A percentile compares a stretch with the other conserved stretches of the same genome.
These are phyloP conservation scores for Coemansia sp. DNA, from an alignment of 192 early-diverging fungal genomes.

Conservation along the genomic window DNA sequence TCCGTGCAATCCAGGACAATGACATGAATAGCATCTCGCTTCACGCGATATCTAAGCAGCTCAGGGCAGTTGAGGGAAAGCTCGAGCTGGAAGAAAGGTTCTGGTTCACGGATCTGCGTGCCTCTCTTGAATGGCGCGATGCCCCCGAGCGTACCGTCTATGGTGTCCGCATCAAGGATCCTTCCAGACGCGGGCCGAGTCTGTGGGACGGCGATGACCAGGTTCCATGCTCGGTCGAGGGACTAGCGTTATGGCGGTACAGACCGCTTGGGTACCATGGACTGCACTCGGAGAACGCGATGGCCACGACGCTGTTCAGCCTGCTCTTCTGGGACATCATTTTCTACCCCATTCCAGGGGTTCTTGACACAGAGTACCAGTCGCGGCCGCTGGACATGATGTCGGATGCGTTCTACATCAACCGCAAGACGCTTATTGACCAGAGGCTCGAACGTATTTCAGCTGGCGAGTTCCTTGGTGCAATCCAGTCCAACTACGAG, in stretches of 20 bases:
- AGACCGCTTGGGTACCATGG: constrained; percentile 61
- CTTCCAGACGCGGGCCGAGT: constrained; percentile 50
- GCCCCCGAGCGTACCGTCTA: constrained; percentile 45
- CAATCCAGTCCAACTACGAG: constrained; percentile 23
- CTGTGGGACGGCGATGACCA: constrained; percentile 47
- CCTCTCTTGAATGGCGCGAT: constrained; percentile 50
- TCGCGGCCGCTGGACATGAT: constrained; percentile 65
- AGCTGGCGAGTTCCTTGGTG: constrained; percentile 16
- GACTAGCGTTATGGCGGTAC: constrained; percentile 65
- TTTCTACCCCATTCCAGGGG: constrained; percentile 60
- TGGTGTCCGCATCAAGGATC: constrained; percentile 37
- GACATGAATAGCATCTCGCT: constrained; percentile 54
- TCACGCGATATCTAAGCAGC: constrained; percentile 43
- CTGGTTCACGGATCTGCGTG: constrained; percentile 22
- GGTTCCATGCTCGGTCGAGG: constrained; percentile 62
- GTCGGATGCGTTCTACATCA: constrained; percentile 64
- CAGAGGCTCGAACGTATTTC: constrained; percentile 38
- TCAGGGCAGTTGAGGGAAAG: constrained; percentile 38
- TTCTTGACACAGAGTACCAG: constrained; percentile 72
- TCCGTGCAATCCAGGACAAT: constrained; percentile 60
- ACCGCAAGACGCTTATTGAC: constrained; percentile 49
- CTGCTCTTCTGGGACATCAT: constrained; percentile 73
- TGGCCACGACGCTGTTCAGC: constrained; percentile 62
- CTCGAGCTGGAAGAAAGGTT: constrained; percentile 12
- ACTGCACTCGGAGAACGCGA: constrained; percentile 64